Percentiles rank a stretch among this genome's conserved stretches.
Evolutionary conservation across 2,329 filamentous ascomycete genomes (phyloP).

Genomic region (Pseudopyrenochaeta lycopersici): DNA sequence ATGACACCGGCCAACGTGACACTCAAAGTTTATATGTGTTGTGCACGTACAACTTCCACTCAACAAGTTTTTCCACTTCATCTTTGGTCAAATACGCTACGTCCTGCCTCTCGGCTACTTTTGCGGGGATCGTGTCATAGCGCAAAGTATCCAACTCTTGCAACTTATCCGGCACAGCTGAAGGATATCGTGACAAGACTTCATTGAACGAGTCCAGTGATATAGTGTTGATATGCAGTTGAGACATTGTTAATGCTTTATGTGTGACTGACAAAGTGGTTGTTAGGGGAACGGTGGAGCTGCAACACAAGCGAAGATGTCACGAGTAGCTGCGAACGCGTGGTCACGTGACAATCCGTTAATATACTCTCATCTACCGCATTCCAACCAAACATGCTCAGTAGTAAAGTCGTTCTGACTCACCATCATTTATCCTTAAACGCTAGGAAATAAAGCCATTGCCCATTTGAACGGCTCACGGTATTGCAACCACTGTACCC

Average conservation of each 20-base stretch:
- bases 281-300: background rate
- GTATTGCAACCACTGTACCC: too few species aligned
- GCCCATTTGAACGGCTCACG: too few species aligned
- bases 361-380: background rate
- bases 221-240: constrained; percentile 22
- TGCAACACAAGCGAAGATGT: constrained; percentile 4
- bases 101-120: constrained; percentile 21
- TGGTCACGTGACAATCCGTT: background rate
- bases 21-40: background rate
- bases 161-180: constrained; percentile 36
- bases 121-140: constrained; percentile 39
- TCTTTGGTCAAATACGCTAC: constrained; percentile 30
- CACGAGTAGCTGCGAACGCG: background rate
- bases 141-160: constrained; percentile 43
- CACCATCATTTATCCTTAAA: too few species aligned
- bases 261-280: background rate
- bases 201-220: constrained; percentile 25
- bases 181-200: constrained; percentile 34
- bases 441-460: too few species aligned
- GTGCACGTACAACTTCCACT: constrained; percentile 50
- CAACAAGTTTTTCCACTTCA: constrained; percentile 46
- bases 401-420: too few species aligned
- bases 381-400: background rate
- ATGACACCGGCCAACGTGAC: background rate
- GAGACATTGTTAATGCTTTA: constrained; percentile 10